Evolutionary conservation across 495 filamentous ascomycete species (phyloP).

Genomic region (Trichocladium uniseriatum): DNA sequence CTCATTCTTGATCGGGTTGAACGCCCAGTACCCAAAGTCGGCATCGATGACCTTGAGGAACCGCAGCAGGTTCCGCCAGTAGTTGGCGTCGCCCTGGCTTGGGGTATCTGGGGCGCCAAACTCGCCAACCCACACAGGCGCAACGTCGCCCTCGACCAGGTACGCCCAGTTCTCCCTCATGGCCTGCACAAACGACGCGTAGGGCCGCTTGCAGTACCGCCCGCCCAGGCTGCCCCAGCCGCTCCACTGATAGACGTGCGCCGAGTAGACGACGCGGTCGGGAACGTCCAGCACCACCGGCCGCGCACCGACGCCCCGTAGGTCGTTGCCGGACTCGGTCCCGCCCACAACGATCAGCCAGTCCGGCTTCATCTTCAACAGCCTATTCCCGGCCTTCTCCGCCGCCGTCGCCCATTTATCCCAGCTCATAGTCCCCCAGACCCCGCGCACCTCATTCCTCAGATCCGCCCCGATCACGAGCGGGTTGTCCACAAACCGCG

Average conservation of each 20-base stretch:
- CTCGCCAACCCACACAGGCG: conserved; percentile 54
- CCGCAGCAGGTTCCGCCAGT: conserved; percentile 49
- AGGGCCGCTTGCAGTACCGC: conserved; percentile 42
- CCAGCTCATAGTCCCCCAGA: conserved; percentile 57
- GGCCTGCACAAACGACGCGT: conserved; percentile 45
- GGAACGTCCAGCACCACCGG: conserved; percentile 45
- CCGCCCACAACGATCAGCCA: conserved; percentile 57
- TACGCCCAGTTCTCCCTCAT: conserved; percentile 56
- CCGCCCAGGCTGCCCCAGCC: conserved; percentile 50
- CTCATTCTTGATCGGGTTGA: conserved; percentile 49
- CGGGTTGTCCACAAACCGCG: conserved; percentile 39
- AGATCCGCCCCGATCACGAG: conserved; percentile 51
- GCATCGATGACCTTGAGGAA: conserved; percentile 46
- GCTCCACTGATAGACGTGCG: conserved; percentile 54
- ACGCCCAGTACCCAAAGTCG: conserved; percentile 56
- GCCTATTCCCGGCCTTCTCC: conserved; percentile 44
- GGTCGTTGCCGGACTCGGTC: conserved; percentile 50
- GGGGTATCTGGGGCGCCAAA: conserved; percentile 45
- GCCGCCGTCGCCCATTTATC: conserved; percentile 48
- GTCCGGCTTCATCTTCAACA: conserved; percentile 46
- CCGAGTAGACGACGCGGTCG: conserved; percentile 49
- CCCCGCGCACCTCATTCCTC: conserved; percentile 51
- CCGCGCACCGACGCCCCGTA: conserved; percentile 38
- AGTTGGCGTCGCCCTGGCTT: conserved; percentile 43
- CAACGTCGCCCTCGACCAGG: conserved; percentile 45